Evolutionary conservation across 805 yeast species (phyloP).

Genomic region (Metschnikowia dekortorum): DNA sequence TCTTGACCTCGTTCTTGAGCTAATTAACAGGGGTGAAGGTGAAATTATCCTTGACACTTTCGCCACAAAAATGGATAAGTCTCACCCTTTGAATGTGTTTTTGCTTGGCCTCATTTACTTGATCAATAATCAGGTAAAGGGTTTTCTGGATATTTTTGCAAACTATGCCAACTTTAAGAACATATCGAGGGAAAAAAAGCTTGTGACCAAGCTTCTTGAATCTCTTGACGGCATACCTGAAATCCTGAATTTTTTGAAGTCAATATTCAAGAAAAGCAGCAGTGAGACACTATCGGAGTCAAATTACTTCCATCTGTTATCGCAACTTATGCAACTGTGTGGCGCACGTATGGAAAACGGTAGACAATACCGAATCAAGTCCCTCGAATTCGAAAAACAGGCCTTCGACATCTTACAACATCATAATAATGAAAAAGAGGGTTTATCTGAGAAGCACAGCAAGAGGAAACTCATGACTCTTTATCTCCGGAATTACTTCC

Average conservation of each 20-base stretch:
- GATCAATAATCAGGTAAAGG: slow-evolving; percentile 24
- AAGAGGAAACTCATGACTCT: slow-evolving; percentile 3
- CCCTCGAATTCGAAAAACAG: slow-evolving; percentile 4
- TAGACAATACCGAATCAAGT: neutral
- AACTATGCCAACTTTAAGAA: slow-evolving; percentile 20
- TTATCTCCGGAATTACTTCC: slow-evolving; percentile 10
- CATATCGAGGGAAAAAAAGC: slow-evolving; percentile 8
- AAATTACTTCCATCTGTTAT: slow-evolving; percentile 28
- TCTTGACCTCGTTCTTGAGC: slow-evolving; percentile 12
- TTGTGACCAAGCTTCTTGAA: slow-evolving; percentile 10
- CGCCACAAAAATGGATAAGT: slow-evolving; percentile 16
- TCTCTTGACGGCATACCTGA: slow-evolving; percentile 14
- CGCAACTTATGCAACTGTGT: slow-evolving; percentile 14
- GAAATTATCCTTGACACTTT: slow-evolving; percentile 8
- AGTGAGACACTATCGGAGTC: slow-evolving; percentile 17
- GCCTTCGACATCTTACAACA: slow-evolving; percentile 22
- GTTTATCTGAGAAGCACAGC: slow-evolving; percentile 1
- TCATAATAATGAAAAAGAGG: neutral
- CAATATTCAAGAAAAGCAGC: slow-evolving; percentile 15
- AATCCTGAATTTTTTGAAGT: slow-evolving; percentile 20
- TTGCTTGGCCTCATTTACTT: slow-evolving; percentile 33
- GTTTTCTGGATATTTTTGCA: slow-evolving; percentile 21
- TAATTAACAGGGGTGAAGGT: slow-evolving; percentile 13
- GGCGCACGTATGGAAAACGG: neutral
- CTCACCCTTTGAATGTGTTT: slow-evolving; percentile 21